Percentiles rank a stretch among this genome's conserved stretches.
Evolutionary conservation across 2,329 filamentous ascomycete genomes (phyloP).

Genomic region (Alternaria burnsii): DNA sequence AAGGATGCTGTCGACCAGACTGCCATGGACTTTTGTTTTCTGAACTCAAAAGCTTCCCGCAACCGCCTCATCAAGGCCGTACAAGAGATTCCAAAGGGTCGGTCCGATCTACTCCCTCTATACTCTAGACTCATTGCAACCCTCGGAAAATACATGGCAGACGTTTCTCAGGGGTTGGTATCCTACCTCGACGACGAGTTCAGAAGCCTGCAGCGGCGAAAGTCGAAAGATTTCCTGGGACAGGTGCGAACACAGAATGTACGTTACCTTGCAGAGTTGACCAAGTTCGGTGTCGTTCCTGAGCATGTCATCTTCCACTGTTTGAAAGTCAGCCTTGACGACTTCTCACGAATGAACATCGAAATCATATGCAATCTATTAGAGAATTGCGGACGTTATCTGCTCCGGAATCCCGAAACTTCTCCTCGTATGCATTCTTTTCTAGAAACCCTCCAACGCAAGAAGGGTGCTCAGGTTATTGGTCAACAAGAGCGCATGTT

Average conservation of each 20-base stretch:
- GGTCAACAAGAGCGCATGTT: conserved; percentile 97
- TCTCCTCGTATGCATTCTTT: conserved; percentile 93
- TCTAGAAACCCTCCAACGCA: conserved; percentile 91
- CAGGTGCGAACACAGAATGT: conserved; percentile 94
- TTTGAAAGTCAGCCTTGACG: conserved; percentile 94
- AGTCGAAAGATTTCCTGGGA: conserved; percentile 96
- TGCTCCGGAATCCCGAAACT: conserved; percentile 91
- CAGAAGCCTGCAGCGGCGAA: conserved; percentile 92
- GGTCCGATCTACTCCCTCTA: conserved; percentile 86
- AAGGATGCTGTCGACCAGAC: conserved; percentile 93
- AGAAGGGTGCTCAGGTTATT: conserved; percentile 94
- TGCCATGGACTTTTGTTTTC: conserved; percentile 95
- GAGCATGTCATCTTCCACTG: conserved; percentile 99
- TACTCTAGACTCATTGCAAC: conserved; percentile 95
- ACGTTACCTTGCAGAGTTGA: conserved; percentile 95
- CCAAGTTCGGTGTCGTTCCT: conserved; percentile 96
- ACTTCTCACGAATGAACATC: conserved; percentile 98
- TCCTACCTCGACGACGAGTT: conserved; percentile 96
- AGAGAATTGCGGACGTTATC: conserved; percentile 94
- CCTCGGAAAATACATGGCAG: conserved; percentile 90
- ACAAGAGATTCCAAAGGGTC: conserved; percentile 93
- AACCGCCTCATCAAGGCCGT: conserved; percentile 93
- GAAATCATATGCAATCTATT: conserved; percentile 96
- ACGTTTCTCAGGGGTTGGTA: conserved; percentile 90
- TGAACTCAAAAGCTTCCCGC: conserved; percentile 97